Evolutionary conservation across 2,329 filamentous ascomycete genomes (phyloP).

Genomic region (Alternaria gaisen): DNA sequence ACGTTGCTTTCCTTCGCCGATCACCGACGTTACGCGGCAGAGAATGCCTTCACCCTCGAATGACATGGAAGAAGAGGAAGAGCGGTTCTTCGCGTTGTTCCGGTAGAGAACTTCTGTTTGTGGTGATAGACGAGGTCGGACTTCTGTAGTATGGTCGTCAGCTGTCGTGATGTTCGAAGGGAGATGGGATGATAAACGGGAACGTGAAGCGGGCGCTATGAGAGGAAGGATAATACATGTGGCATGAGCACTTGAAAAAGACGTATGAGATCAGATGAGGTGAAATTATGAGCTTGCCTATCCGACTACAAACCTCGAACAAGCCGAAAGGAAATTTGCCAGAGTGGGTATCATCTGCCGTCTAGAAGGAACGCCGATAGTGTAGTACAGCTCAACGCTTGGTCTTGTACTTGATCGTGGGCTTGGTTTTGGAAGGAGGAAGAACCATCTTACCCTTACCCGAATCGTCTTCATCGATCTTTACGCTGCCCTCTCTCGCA

Average conservation of each 20-base stretch:
- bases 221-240: constrained; percentile 11
- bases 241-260: constrained; percentile 16
- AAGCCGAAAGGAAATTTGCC: constrained; percentile 23
- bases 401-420: constrained; percentile 23
- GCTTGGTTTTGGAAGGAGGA: constrained; percentile 35
- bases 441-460: constrained; percentile 55
- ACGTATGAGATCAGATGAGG: constrained; percentile 22
- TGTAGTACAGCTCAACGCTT: constrained; percentile 24
- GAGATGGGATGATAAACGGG: not conserved
- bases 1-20: constrained; percentile 62
- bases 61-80: constrained; percentile 28
- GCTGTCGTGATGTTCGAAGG: constrained; percentile 2
- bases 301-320: constrained; percentile 32
- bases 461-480: constrained; percentile 56
- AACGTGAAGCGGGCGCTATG: constrained; percentile 4
- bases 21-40: constrained; percentile 61
- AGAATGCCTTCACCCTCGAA: constrained; percentile 62
- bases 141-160: constrained; percentile 21
- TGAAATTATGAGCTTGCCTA: constrained; percentile 27
- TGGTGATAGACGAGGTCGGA: constrained; percentile 45
- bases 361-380: constrained; percentile 22
- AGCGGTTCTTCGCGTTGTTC: constrained; percentile 55
- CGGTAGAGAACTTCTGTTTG: constrained; percentile 62
- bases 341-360: constrained; percentile 32
- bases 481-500: constrained; percentile 60